Base-by-base conservation (phyloP, 106 monocot species). In the Amphibolis antarctica region DNA sequence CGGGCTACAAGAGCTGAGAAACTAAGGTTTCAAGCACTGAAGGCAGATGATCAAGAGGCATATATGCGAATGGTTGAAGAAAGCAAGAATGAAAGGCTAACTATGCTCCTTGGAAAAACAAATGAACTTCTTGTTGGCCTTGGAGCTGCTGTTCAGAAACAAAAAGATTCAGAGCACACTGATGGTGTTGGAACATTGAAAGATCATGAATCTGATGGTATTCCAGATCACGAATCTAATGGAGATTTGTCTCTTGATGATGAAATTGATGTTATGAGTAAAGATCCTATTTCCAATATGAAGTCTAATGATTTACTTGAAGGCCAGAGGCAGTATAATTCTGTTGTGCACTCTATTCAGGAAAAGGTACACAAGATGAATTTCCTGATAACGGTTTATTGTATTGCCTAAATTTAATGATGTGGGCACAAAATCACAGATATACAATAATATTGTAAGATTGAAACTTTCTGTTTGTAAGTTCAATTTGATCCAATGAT, bases 31-130 rank as follows among this genome's bases (percentile, higher is more conserved):
- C 86, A 90, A 72, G 86, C 83, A 56, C 59, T 96, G 55, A 89
- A 90, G 62, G 84, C 83, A 63, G 96, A 90, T 78, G 96, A 96
- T 51, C 96, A 96, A 76, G 96, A 96, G 72, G 90, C 90, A 57
- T 96, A 96, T 46, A 84, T 96, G 90, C 74, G 76, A 29, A 86
- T 96, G 86, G 96, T 96, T n/a, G 96, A 96, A 65, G 96, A 96
- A 73, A 96, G 96, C 78, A 96, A 96, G 67, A 96, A 96, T 73
- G 96, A 96, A 59, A 77, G 96, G 10, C 64, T 96, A 50, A 96
- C 86, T 46, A 77, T 86, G 79, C 86, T 96, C 59, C 82, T 96
- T 74, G 96, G 82, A 26, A 90, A 90, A 76, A 96, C 96, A 71
- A 96, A 96, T 74, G 96, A 96, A 1, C 89, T 96, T 64, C 96